These are phyloP conservation scores for Stevia rebaudiana DNA, from an alignment of 140 eudicot species.

Conservation along the genomic window DNA sequence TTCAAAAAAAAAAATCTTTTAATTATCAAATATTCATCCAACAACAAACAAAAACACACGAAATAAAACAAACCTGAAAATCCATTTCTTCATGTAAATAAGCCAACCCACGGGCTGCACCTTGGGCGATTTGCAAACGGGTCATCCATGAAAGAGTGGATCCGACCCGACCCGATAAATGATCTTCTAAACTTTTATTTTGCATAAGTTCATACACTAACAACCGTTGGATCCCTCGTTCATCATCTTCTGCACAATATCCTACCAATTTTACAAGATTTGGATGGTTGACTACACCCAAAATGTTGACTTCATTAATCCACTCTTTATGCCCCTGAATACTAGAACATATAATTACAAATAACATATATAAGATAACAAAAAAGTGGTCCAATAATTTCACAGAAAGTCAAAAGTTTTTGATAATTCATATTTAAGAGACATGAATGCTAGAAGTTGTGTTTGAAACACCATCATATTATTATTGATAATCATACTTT, in stretches of 20 bases:
- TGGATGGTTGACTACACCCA: constrained; percentile 90
- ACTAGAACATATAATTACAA: constrained; percentile 59
- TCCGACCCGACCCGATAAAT: constrained; percentile 51
- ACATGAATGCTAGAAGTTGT: neutral
- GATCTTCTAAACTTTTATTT: constrained; percentile 84
- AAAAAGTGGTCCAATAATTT: constrained; percentile 10
- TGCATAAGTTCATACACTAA: constrained; percentile 80
- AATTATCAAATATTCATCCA: neutral
- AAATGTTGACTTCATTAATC: constrained; percentile 82
- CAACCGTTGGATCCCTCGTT: constrained; percentile 91
- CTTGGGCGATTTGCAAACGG: constrained; percentile 82
- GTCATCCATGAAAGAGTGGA: constrained; percentile 72
- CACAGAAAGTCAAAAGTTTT: constrained; percentile 15
- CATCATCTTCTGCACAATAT: constrained; percentile 96
- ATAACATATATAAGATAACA: constrained; percentile 28
- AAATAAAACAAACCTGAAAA: constrained; percentile 57
- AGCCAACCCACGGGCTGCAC: constrained; percentile 94
- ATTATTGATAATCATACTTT: neutral
- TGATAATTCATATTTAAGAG: constrained; percentile 6
- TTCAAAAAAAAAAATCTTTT: neutral
- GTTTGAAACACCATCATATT: neutral
- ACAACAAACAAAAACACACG: constrained; percentile 9
- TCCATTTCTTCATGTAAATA: constrained; percentile 98
- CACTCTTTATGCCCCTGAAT: constrained; percentile 99
- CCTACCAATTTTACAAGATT: constrained; percentile 88